Evolutionary conservation across 2,329 filamentous ascomycete genomes (phyloP), one percentile per base, ranked within the genome.

Genomic region (Erysiphe neolycopersici): DNA sequence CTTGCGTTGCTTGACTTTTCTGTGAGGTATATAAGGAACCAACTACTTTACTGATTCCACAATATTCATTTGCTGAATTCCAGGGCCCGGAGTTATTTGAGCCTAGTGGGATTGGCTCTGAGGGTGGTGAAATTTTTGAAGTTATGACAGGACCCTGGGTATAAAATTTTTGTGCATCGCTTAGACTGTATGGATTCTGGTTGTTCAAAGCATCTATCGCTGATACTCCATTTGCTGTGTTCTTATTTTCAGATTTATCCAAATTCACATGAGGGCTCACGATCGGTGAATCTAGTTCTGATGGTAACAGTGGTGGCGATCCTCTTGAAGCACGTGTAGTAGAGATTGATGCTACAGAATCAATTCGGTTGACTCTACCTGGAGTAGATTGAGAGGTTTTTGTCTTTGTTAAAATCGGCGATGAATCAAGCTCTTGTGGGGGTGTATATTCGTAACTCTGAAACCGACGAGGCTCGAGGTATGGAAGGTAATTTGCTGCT

Each of bases 291-390:
- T 26, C 22, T 33, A 33, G 4, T 13, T 33, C 32, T 33, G 32
- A 33, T 33, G 32, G 32, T 14, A n/a, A 33, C 1, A 13, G 4
- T 4, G 89, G 87, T 5, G 89, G 89, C 26, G 87, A 95, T 38
- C 89, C 89, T 52, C 89, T 72, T 55, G 80, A 85, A 17, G 89
- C 89, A 50, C 81, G 75, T 2, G 87, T 94, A 0, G 89, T 98
- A 2, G 85, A 92, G 12, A 76, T 92, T 0, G 89, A 95, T 13
- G 87, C 84, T 8, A 82, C 92, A 2, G 87, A 94, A 11, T 69
- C 66, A 50, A 75, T 73, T 38, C 73, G 66, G 53, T 71, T 75
- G 49, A 77, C 67, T 29, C 63, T 62, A 42, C 53, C 61, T n/a
- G 55, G 53, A 13, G 44, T 43, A 17, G n/a, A 13, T 22, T 5